Conservation (phyloP, 1,139 yeast genomes). For the Wickerhamiella infanticola region DNA sequence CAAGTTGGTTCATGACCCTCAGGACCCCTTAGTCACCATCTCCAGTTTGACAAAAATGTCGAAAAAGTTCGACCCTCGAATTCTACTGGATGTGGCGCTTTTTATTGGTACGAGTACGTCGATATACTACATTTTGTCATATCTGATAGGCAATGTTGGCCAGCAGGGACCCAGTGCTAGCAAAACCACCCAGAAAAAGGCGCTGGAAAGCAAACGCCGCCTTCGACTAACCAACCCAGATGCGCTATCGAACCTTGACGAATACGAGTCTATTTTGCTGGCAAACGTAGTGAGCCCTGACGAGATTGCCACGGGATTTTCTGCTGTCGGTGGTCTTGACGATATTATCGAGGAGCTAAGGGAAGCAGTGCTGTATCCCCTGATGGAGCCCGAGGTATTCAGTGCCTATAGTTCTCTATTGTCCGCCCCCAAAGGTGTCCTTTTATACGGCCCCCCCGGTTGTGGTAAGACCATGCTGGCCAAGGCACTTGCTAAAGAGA, state of each 20-base stretch:
- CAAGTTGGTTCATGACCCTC: neutral
- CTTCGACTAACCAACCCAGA: slow-evolving; percentile 45
- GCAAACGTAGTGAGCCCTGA: slow-evolving; percentile 72
- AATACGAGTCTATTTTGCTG: slow-evolving; percentile 63
- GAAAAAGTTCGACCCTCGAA: slow-evolving; percentile 18
- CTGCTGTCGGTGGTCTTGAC: slow-evolving; percentile 81
- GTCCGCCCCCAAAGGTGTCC: slow-evolving; percentile 88
- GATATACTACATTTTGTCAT: slow-evolving; percentile 52
- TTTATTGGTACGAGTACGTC: slow-evolving; percentile 75
- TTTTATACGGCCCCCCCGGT: slow-evolving; percentile 93
- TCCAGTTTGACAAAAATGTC: slow-evolving; percentile 2
- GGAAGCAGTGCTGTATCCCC: slow-evolving; percentile 78
- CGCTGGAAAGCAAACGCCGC: slow-evolving; percentile 45
- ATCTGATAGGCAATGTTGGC: slow-evolving; percentile 24
- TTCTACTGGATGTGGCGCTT: slow-evolving; percentile 47
- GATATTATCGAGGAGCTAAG: slow-evolving; percentile 65
- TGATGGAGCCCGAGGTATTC: slow-evolving; percentile 59
- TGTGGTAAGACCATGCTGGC: slow-evolving; percentile 98
- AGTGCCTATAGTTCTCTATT: slow-evolving; percentile 47
- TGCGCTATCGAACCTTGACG: slow-evolving; percentile 44
- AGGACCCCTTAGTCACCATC: neutral
- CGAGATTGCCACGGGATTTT: slow-evolving; percentile 60
- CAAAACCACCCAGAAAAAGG: slow-evolving; percentile 48
- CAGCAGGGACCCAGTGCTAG: slow-evolving; percentile 8
- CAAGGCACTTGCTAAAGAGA: slow-evolving; percentile 83